phyloP scores from a whole-genome alignment of 495 filamentous ascomycete genomes.

The Cryomyces antarcticus region DNA sequence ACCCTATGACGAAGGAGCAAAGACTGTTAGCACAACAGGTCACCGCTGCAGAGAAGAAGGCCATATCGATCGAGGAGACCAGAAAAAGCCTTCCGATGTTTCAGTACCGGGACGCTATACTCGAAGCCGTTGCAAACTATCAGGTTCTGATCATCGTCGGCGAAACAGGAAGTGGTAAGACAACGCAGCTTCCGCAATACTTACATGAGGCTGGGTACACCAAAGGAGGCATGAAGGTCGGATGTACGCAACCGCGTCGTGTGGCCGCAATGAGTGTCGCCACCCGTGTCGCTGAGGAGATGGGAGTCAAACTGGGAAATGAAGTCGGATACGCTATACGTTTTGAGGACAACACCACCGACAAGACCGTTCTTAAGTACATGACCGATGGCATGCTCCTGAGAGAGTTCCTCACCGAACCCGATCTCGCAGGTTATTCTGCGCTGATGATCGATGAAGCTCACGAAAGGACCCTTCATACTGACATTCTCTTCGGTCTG shows the following conservation, averaged over 20 bases:
- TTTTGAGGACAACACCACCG: slow-evolving; percentile 83
- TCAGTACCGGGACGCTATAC: slow-evolving; percentile 33
- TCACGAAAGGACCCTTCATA: slow-evolving; percentile 80
- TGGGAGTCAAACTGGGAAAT: slow-evolving; percentile 76
- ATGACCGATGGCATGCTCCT: slow-evolving; percentile 98
- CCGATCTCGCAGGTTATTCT: slow-evolving; percentile 66
- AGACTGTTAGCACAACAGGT: slow-evolving; percentile 56
- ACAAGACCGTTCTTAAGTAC: slow-evolving; percentile 88
- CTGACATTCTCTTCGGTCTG: slow-evolving; percentile 78
- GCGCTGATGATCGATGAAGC: slow-evolving; percentile 95
- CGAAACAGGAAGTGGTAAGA: slow-evolving; percentile 22
- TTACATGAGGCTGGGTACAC: slow-evolving; percentile 21
- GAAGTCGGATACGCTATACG: slow-evolving; percentile 92
- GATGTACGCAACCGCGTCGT: slow-evolving; percentile 76
- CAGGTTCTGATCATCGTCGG: slow-evolving; percentile 20
- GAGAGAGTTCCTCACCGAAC: slow-evolving; percentile 78
- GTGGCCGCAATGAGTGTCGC: slow-evolving; percentile 96
- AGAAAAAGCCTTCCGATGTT: slow-evolving; percentile 84
- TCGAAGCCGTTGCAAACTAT: slow-evolving; percentile 17
- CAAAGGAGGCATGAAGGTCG: slow-evolving; percentile 38
- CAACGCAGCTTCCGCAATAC: slow-evolving; percentile 22
- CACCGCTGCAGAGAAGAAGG: slow-evolving; percentile 71
- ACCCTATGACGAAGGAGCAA: slow-evolving; percentile 59
- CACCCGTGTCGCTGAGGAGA: slow-evolving; percentile 82
- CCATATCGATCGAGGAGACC: slow-evolving; percentile 70